Evolutionary conservation across 352 stramenopile species (phyloP).

Genomic region (Phytophthora pinifolia): DNA sequence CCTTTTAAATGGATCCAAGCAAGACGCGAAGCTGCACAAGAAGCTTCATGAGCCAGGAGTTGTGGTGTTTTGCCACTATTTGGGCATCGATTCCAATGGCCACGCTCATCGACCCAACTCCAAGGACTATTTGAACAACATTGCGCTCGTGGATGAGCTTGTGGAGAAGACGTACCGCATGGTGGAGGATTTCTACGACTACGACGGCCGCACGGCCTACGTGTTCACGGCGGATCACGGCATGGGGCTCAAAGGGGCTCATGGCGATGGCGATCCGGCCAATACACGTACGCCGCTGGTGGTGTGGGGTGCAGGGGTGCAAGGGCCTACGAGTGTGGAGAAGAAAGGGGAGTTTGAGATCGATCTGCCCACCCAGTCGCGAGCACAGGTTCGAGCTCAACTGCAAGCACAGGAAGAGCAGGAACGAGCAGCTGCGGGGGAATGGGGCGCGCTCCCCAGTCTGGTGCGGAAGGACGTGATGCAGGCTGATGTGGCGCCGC

Average conservation of each 20-base stretch:
- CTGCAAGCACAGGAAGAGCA: conserved; percentile 52
- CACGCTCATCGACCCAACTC: conserved; percentile 81
- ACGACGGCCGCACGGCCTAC: conserved; percentile 71
- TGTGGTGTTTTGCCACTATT: conserved; percentile 81
- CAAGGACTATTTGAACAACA: conserved; percentile 82
- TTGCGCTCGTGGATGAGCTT: conserved; percentile 77
- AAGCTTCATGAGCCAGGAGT: conserved; percentile 46
- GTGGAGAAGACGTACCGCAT: conserved; percentile 60
- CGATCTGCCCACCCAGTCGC: conserved; percentile 71
- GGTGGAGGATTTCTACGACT: conserved; percentile 68
- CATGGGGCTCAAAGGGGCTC: conserved; percentile 82
- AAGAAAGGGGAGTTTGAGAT: conserved; percentile 39
- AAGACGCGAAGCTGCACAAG: conserved; percentile 24
- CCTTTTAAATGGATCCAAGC: conserved; percentile 34
- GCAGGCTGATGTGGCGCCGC: conserved; percentile 81
- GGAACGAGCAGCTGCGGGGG: conserved; percentile 36
- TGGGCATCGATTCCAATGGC: conserved; percentile 87
- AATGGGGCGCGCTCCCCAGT: conserved; percentile 49
- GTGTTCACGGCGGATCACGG: conserved; percentile 87
- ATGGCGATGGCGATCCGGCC: conserved; percentile 77
- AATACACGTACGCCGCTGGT: conserved; percentile 84
- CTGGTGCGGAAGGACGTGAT: conserved; percentile 78
- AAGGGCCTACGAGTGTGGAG: conserved; percentile 22
- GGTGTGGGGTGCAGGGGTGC: conserved; percentile 73
- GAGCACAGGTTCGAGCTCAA: conserved; percentile 57